These are phyloP conservation scores for Biscutella laevigata DNA, from an alignment of 441 rosid species.

Conservation along the genomic window DNA sequence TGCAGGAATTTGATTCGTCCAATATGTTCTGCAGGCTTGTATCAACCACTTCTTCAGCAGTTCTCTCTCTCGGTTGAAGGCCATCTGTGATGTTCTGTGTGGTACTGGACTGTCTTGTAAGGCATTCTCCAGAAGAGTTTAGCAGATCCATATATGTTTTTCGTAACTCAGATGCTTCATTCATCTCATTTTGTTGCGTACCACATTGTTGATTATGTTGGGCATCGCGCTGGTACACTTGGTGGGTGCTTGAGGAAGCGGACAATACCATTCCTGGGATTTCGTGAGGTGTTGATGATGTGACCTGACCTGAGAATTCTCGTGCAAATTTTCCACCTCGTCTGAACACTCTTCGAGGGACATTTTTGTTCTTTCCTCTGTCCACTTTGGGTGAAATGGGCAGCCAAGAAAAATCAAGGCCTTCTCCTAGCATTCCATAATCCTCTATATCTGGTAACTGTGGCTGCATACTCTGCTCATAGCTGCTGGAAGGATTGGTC, in stretches of 20 bases:
- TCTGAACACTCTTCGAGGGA: slow-evolving; percentile 18
- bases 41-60: slow-evolving; percentile 29
- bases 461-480: slow-evolving; percentile 25
- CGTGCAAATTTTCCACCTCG: slow-evolving; percentile 22
- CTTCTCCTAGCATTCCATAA: slow-evolving; percentile 34
- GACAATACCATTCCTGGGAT: slow-evolving; percentile 16
- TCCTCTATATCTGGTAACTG: slow-evolving; percentile 31
- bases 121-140: slow-evolving; percentile 27
- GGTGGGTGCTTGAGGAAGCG: slow-evolving; percentile 24
- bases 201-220: slow-evolving; percentile 27
- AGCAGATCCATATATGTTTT: slow-evolving; percentile 24
- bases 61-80: slow-evolving; percentile 26
- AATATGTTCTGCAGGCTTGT: slow-evolving; percentile 24
- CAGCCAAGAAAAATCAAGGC: slow-evolving; percentile 41
- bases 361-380: slow-evolving; percentile 28
- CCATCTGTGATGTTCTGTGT: slow-evolving; percentile 25
- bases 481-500: slow-evolving; percentile 27
- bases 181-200: slow-evolving; percentile 28
- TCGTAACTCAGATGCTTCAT: slow-evolving; percentile 25
- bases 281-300: slow-evolving; percentile 23
- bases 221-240: slow-evolving; percentile 25
- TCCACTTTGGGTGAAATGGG: slow-evolving; percentile 35
- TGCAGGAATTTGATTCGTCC: slow-evolving; percentile 31
- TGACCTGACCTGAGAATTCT: slow-evolving; percentile 23
- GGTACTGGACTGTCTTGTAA: slow-evolving; percentile 25